Conservation (phyloP, 179 eudicot species). For the Patellifolia procumbens region DNA sequence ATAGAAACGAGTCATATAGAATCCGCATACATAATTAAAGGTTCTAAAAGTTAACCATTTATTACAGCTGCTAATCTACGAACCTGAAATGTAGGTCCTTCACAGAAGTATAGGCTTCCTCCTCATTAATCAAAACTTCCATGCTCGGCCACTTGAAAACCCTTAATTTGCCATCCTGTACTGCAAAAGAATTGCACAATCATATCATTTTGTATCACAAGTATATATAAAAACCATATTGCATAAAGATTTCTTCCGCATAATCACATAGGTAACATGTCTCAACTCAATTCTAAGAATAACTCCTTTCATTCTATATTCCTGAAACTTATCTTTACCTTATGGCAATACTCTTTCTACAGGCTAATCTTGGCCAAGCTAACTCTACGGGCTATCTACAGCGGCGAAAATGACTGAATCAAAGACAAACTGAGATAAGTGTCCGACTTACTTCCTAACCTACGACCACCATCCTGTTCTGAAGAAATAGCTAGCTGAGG, state of each 20-base stretch:
- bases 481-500: no score
- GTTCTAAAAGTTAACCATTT: background rate
- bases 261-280: background rate
- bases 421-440: no score
- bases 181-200: conserved; percentile 49
- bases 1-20: background rate
- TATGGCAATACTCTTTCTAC: background rate
- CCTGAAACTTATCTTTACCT: background rate
- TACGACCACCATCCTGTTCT: no score
- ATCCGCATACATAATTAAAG: background rate
- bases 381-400: no score
- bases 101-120: conserved; percentile 63
- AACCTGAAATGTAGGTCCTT: conserved; percentile 92
- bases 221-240: background rate
- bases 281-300: background rate
- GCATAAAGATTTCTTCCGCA: background rate
- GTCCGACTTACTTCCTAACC: no score
- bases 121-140: conserved; percentile 62
- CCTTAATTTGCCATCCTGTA: conserved; percentile 96
- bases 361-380: background rate
- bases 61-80: background rate
- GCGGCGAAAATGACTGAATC: no score
- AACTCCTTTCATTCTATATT: background rate
- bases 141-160: conserved; percentile 94
- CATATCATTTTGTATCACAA: conserved; percentile 27